These are phyloP conservation scores for Niebla homalea DNA, from an alignment of 495 filamentous ascomycete species.

Conservation along the genomic window DNA sequence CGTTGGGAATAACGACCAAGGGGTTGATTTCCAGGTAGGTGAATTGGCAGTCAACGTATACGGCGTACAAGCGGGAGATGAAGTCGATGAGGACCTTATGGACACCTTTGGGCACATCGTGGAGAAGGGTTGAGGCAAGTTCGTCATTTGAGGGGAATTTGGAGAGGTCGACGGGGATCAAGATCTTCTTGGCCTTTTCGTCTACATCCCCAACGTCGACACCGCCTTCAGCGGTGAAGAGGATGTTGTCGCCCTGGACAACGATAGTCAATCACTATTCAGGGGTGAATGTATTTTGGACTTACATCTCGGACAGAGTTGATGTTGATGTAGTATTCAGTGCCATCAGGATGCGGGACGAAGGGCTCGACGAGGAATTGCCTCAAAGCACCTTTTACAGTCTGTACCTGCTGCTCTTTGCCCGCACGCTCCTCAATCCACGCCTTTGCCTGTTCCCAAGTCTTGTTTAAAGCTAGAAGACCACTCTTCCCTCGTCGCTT, in stretches of 20 bases:
- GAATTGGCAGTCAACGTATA: constrained; percentile 99
- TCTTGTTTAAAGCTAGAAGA: constrained; percentile 91
- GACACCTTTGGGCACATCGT: constrained; percentile 85
- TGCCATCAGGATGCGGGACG: constrained; percentile 81
- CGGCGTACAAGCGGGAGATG: constrained; percentile 83
- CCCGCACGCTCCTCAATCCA: constrained; percentile 89
- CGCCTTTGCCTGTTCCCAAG: constrained; percentile 78
- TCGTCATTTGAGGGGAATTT: constrained; percentile 94
- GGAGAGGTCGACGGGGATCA: constrained; percentile 89
- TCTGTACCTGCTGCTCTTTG: constrained; percentile 87
- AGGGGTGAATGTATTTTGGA: constrained; percentile 7
- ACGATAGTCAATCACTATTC: background rate
- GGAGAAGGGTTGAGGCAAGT: constrained; percentile 71
- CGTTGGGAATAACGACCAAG: constrained; percentile 93
- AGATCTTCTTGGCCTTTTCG: constrained; percentile 93
- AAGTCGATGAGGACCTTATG: constrained; percentile 99
- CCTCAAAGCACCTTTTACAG: constrained; percentile 72
- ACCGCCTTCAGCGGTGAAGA: constrained; percentile 98
- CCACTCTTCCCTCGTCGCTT: constrained; percentile 98
- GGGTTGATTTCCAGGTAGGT: constrained; percentile 99
- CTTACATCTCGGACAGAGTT: constrained; percentile 82
- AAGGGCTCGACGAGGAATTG: constrained; percentile 98
- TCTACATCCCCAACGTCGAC: constrained; percentile 99
- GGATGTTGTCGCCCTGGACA: constrained; percentile 93
- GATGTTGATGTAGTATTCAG: constrained; percentile 99